These are phyloP conservation scores for Schoenoplectus tabernaemontani DNA, from an alignment of 202 grass and related monocot species.

Conservation along the genomic window DNA sequence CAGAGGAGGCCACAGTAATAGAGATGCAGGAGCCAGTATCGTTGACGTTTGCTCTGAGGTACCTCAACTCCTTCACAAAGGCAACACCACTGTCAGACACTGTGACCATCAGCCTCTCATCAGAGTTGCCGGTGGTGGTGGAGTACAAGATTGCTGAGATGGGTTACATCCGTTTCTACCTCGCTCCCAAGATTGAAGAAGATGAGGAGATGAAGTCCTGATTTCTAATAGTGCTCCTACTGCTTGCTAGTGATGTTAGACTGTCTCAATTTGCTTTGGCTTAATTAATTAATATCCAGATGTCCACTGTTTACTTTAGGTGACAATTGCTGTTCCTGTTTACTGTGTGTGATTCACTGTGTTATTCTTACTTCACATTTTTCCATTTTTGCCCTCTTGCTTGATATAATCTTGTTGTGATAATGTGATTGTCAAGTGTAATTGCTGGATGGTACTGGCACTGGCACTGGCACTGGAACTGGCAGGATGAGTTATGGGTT, in stretches of 20 bases:
- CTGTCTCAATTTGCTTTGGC: background rate
- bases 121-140: conserved; percentile 80
- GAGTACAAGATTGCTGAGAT: conserved; percentile 95
- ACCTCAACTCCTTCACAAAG: conserved; percentile 96
- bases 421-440: background rate
- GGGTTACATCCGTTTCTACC: conserved; percentile 76
- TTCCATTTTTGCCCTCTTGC: background rate
- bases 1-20: conserved; percentile 64
- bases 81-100: conserved; percentile 64
- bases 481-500: no score
- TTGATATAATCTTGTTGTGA: background rate
- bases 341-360: background rate
- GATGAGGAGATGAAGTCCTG: conserved; percentile 83
- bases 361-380: background rate
- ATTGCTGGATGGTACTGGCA: background rate
- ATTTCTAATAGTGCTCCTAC: conserved; percentile 2
- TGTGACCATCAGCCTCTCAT: conserved; percentile 83
- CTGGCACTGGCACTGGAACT: no score
- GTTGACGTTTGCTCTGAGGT: conserved; percentile 78
- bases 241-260: background rate
- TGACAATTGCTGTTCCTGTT: conserved; percentile 4
- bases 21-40: conserved; percentile 95
- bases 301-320: background rate
- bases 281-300: background rate
- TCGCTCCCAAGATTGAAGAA: conserved; percentile 96